Conservation (phyloP, 768 basidiomycete species). For the Termitomyces bulborhizus region DNA sequence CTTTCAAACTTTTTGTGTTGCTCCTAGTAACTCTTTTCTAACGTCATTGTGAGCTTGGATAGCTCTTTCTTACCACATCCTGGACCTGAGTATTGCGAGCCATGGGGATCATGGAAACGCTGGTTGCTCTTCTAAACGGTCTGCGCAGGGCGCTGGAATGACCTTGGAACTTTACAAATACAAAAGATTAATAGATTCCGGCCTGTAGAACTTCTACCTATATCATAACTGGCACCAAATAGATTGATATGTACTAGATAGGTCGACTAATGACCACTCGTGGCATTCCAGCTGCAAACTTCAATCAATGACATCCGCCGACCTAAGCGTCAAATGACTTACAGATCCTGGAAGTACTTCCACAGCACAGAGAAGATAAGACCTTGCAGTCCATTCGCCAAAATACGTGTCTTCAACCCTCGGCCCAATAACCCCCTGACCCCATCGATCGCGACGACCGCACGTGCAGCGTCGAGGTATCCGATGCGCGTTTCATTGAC, state of each 20-base stretch:
- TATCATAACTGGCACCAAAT: not conserved
- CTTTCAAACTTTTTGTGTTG: no score
- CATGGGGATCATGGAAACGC: no score
- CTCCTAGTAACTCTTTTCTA: no score
- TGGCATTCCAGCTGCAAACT: conserved; percentile 23
- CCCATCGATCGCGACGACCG: conserved; percentile 74
- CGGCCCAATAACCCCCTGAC: conserved; percentile 78
- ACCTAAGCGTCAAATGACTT: conserved; percentile 24
- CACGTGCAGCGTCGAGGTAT: conserved; percentile 72
- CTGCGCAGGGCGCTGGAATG: no score
- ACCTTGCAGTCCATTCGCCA: conserved; percentile 90
- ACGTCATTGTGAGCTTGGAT: no score
- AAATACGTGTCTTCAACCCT: conserved; percentile 82
- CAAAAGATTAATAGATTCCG: no score
- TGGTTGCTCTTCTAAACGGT: no score
- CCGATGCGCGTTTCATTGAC: conserved; percentile 78
- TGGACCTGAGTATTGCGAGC: no score
- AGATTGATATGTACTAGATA: no score
- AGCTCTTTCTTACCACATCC: no score
- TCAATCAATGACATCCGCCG: not conserved
- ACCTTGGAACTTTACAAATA: not conserved
- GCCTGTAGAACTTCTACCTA: not conserved
- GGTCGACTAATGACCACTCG: conserved; percentile 9
- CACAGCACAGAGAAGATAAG: conserved; percentile 89
- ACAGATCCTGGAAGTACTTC: conserved; percentile 89